phyloP scores from a whole-genome alignment of 441 rosid genomes.

The Brassica hybrid region DNA sequence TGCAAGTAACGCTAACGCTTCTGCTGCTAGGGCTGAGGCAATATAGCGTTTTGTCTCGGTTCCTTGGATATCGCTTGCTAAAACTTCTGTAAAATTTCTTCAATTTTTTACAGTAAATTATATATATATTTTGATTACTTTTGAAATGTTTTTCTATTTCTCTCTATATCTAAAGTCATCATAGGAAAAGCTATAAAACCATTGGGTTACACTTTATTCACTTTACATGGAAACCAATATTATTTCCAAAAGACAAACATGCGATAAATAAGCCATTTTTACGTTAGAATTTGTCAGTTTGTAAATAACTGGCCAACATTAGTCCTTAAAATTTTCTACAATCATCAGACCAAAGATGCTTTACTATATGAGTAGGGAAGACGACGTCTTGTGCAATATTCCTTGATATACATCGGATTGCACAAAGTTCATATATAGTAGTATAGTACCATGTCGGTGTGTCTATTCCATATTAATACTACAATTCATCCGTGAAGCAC shows the following conservation, averaged over 20 bases:
- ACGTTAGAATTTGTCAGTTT: background rate
- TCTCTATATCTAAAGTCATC: background rate
- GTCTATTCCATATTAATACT: constrained; percentile 4
- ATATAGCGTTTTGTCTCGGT: too few species aligned
- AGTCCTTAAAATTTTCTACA: background rate
- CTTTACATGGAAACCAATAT: background rate
- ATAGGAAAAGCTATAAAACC: too few species aligned
- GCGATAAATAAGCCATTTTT: too few species aligned
- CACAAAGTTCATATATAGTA: constrained; percentile 11
- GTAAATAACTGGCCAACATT: background rate
- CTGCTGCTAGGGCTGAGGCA: too few species aligned
- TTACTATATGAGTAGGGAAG: background rate
- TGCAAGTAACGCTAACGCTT: too few species aligned
- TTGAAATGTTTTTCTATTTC: background rate
- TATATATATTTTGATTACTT: too few species aligned
- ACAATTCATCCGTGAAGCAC: constrained; percentile 5
- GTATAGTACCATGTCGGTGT: constrained; percentile 31
- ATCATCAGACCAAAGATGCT: background rate
- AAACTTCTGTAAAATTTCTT: too few species aligned
- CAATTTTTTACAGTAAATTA: too few species aligned
- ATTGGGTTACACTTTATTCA: background rate
- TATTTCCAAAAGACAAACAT: background rate
- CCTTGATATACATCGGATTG: background rate
- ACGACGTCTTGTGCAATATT: constrained; percentile 13
- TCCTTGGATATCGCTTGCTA: too few species aligned